Evolutionary conservation across 108 stramenopile species (phyloP).

Genomic region (Skeletonema potamos): DNA sequence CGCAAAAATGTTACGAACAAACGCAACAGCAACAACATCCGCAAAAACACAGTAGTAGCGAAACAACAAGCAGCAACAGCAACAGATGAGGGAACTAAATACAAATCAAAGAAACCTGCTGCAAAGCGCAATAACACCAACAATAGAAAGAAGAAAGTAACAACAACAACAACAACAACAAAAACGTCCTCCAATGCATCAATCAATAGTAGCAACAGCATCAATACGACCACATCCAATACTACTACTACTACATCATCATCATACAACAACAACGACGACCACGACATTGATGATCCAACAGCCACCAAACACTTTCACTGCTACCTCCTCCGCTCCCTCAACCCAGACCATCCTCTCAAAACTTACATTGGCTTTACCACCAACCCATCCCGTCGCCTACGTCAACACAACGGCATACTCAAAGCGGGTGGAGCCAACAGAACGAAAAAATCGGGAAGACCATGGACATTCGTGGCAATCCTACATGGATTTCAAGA

Average conservation of each 20-base stretch:
- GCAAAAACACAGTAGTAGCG: too few relatives aligned
- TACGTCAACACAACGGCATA: slow-evolving; percentile 78
- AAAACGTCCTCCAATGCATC: not conserved
- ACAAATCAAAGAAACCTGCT: not conserved
- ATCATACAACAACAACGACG: not conserved
- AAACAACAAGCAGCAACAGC: not conserved
- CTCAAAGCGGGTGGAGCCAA: slow-evolving; percentile 68
- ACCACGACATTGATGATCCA: not conserved
- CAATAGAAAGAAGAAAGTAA: not conserved
- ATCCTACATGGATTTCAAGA: slow-evolving; percentile 67
- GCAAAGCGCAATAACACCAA: not conserved
- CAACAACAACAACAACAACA: not conserved
- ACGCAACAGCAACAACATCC: not conserved
- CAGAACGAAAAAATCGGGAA: slow-evolving; percentile 61
- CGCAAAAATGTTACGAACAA: not conserved
- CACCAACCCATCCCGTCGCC: slow-evolving; percentile 56
- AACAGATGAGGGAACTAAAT: too few relatives aligned
- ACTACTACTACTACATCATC: not conserved
- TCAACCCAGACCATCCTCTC: slow-evolving; percentile 42
- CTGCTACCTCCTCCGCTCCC: slow-evolving; percentile 60
- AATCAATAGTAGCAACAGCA: not conserved
- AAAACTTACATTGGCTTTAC: slow-evolving; percentile 56
- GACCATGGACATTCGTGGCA: slow-evolving; percentile 68
- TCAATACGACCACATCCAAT: not conserved
- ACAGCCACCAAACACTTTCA: slow-evolving; percentile 37